A percentile compares a stretch with the other conserved stretches of the same genome.
Conservation (phyloP, 169 alveolate species). For the Toxoplasma gondii region DNA sequence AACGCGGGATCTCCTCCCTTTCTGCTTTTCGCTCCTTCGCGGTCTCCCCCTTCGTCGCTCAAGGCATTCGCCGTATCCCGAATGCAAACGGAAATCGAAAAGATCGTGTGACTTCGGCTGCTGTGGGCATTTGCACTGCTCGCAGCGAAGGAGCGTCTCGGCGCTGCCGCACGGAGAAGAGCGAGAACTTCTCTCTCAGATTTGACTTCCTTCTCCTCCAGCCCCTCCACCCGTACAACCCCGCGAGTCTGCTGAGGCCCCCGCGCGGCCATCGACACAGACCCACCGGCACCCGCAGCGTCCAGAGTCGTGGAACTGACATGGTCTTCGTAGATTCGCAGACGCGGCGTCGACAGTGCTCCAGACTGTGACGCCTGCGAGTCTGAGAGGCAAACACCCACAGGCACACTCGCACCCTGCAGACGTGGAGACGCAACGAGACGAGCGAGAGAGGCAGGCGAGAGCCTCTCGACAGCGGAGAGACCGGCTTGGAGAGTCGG, state of each 20-base stretch:
- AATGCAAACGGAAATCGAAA: constrained; percentile 48
- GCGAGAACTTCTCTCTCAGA: constrained; percentile 23
- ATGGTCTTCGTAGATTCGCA: constrained; percentile 27
- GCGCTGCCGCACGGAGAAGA: constrained; percentile 50
- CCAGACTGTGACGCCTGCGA: background rate
- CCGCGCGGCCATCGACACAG: constrained; percentile 3
- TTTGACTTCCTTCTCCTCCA: constrained; percentile 44
- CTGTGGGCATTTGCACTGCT: constrained; percentile 48
- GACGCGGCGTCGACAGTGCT: background rate
- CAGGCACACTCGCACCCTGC: no score
- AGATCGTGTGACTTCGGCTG: constrained; percentile 59
- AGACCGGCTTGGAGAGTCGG: no score
- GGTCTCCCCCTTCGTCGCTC: background rate
- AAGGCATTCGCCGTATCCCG: background rate
- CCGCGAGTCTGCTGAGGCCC: constrained; percentile 39
- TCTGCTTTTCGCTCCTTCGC: background rate
- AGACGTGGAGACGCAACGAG: no score
- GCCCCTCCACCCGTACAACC: constrained; percentile 43
- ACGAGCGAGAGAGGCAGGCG: no score
- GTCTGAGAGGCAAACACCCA: background rate
- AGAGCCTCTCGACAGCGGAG: no score
- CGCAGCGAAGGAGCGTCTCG: constrained; percentile 50
- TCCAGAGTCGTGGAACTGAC: background rate
- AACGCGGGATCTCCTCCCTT: background rate
- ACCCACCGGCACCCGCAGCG: background rate